A percentile compares a stretch with the other conserved stretches of the same genome.
phyloP scores from a whole-genome alignment of 192 early-diverging fungal genomes.

The Backusella psychrophila region DNA sequence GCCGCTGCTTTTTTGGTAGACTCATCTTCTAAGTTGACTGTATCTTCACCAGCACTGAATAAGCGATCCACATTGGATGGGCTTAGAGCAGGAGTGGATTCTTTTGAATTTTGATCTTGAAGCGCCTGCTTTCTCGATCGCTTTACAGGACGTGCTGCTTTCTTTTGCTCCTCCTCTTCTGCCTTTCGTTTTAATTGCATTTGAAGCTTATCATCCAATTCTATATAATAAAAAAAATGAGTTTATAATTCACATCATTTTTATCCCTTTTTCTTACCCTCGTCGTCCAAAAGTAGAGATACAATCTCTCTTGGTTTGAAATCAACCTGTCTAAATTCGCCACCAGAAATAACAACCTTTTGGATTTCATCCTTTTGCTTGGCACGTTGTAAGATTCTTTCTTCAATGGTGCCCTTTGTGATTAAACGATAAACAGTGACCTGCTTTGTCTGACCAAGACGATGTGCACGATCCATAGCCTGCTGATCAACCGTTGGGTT shows the following conservation, averaged over 20 bases:
- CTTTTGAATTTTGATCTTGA: background rate
- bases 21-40: constrained; percentile 2
- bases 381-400: constrained; percentile 75
- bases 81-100: constrained; percentile 18
- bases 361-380: constrained; percentile 93
- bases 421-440: constrained; percentile 83
- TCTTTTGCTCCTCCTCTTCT: constrained; percentile 46
- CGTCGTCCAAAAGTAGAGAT: constrained; percentile 80
- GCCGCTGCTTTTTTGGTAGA: background rate
- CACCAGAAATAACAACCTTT: constrained; percentile 91
- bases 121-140: constrained; percentile 19
- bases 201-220: constrained; percentile 52
- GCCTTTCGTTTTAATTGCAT: constrained; percentile 56
- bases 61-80: constrained; percentile 21
- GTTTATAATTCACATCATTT: background rate
- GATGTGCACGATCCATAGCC: constrained; percentile 88
- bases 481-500: constrained; percentile 92
- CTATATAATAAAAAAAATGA: constrained; percentile 18
- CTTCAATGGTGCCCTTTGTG: constrained; percentile 81
- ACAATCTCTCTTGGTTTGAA: constrained; percentile 91
- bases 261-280: constrained; percentile 24
- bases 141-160: constrained; percentile 16
- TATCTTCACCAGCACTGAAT: constrained; percentile 30
- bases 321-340: constrained; percentile 79
- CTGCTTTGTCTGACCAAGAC: constrained; percentile 81